Conservation (phyloP, 352 stramenopile genomes). For the Blastocystis sp. region DNA sequence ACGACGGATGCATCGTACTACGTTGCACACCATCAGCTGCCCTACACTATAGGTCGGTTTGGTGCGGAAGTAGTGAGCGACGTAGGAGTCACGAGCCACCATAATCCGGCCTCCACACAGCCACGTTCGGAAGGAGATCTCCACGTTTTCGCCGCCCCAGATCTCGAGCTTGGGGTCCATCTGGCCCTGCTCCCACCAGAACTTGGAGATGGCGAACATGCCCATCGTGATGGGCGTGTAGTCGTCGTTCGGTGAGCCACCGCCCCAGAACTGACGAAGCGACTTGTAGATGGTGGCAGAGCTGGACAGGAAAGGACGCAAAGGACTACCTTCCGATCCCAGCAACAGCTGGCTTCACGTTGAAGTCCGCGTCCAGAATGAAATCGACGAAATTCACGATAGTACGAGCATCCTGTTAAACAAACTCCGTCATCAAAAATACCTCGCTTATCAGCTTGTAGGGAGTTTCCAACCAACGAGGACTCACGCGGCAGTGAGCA, state of each 20-base stretch:
- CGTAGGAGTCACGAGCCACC: conserved; percentile 44
- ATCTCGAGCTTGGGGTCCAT: conserved; percentile 40
- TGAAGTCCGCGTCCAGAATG: conserved; percentile 35
- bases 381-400: conserved; percentile 60
- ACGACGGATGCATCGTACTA: conserved; percentile 22
- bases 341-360: conserved; percentile 3
- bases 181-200: conserved; percentile 40
- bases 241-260: background rate
- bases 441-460: conserved; percentile 36
- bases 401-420: background rate
- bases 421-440: background rate
- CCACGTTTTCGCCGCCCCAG: conserved; percentile 59
- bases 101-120: conserved; percentile 56
- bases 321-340: background rate
- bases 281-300: conserved; percentile 45
- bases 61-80: conserved; percentile 50
- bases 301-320: background rate
- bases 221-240: conserved; percentile 61
- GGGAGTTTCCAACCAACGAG: conserved; percentile 40
- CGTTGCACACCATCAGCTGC: too few species aligned
- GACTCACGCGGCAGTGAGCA: conserved; percentile 55
- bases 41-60: conserved; percentile 25
- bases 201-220: conserved; percentile 62
- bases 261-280: conserved; percentile 59
- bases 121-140: conserved; percentile 61